Percentiles rank a stretch among this genome's conserved stretches.
Evolutionary conservation across 148 eudicot species (phyloP).

Genomic region (Rhododendron kiyosumense): DNA sequence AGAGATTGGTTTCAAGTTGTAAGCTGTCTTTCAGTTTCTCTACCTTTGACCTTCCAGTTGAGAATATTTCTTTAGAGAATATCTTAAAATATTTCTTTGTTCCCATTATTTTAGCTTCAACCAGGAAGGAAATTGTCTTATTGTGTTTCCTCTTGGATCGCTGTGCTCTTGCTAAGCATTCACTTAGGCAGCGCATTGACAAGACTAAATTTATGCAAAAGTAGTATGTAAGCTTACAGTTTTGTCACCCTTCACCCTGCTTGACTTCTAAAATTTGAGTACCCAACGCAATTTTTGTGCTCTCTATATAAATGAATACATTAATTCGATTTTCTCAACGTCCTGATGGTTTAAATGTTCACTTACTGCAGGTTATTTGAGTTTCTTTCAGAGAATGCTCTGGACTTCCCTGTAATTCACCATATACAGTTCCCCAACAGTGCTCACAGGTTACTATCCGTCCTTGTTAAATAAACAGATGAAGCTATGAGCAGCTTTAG

Average conservation of each 20-base stretch:
- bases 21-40: neutral
- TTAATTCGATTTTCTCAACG: neutral
- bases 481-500: neutral
- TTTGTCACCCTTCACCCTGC: neutral
- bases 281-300: neutral
- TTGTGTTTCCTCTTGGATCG: neutral
- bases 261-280: neutral
- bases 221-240: neutral
- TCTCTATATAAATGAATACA: no score
- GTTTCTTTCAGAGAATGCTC: slow-evolving; percentile 64
- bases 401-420: slow-evolving; percentile 87
- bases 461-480: slow-evolving; percentile 7
- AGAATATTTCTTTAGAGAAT: neutral
- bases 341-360: slow-evolving; percentile 12
- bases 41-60: neutral
- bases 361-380: slow-evolving; percentile 79
- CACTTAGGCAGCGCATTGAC: neutral
- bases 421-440: slow-evolving; percentile 73
- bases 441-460: slow-evolving; percentile 56
- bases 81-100: neutral
- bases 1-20: neutral
- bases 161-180: neutral
- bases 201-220: neutral
- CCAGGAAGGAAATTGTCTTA: neutral
- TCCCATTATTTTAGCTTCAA: neutral